Evolutionary conservation across 2,329 filamentous ascomycete species (phyloP), one percentile per base, ranked within the genome.

Genomic region (Hymenoscyphus occultus): DNA sequence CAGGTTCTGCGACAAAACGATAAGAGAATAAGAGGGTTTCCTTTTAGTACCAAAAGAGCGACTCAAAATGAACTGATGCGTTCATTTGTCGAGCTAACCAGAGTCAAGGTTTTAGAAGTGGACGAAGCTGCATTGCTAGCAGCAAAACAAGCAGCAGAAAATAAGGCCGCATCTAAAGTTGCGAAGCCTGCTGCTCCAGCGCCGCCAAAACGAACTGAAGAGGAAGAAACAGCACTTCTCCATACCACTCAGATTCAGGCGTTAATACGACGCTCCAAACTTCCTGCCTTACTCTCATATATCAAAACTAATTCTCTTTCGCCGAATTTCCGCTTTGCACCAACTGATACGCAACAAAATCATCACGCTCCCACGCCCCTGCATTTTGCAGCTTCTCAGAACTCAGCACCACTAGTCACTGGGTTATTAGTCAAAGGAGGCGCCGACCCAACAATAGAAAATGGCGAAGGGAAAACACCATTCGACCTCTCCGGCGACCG

Each of bases 11-110:
- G 83, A 65, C 84, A 87, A 12, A 92, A 92, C 67, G 95, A 99
- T 73, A 81, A 88, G 0, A 84, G 95, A 42, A 83, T 97, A 72
- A 85, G 95, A 64, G 90, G 91, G 0, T 97, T 99, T 68, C 95
- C 95, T 0, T 99, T 99, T 77, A 97, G 85, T 76, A 99, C 95
- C 9, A 86, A 93, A 13, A 84, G 95, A 64, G 92, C 95, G 0
- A 99, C 95, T 0, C 93, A 98, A 74, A 91, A 90, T 59, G 95
- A 99, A 77, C 86, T 99, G 0, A 95, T 98, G 90, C 87, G 94
- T 48, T 90, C 90, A 0, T 99, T 97, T 73, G 90, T 96, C 68
- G 95, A 99, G 79, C 83, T 99, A 39, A 99, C 95, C 0, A 84
- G 95, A 16, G 84, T 97, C 16, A 97, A 99, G 77, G 84, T 97